Conservation (phyloP, 2,329 filamentous ascomycete genomes). For the Hymenoscyphus repandus region DNA sequence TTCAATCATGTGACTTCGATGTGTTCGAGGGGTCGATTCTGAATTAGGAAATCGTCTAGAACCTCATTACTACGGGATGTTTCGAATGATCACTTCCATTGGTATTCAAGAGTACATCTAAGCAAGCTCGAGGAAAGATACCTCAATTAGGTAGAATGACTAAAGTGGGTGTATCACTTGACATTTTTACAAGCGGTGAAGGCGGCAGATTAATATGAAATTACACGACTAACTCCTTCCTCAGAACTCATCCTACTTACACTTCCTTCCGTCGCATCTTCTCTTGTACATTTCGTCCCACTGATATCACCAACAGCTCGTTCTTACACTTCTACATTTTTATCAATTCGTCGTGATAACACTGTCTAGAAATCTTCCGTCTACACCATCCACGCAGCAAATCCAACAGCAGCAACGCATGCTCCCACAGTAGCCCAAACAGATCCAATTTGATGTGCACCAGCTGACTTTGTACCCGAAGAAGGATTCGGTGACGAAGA, state of each 20-base stretch:
- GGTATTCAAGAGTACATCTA: too few species aligned
- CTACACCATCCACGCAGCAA: constrained; percentile 7
- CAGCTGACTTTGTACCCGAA: background rate
- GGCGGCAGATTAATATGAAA: background rate
- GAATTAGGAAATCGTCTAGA: too few species aligned
- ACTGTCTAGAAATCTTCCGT: background rate
- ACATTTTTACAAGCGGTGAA: background rate
- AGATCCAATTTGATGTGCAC: background rate
- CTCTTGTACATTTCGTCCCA: background rate
- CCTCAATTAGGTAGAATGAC: too few species aligned
- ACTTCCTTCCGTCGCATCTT: background rate
- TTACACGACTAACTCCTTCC: too few species aligned
- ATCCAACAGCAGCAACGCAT: constrained; percentile 2
- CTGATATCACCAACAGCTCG: too few species aligned
- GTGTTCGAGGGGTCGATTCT: too few species aligned
- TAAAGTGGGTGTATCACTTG: too few species aligned
- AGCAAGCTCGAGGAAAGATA: too few species aligned
- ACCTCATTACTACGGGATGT: too few species aligned
- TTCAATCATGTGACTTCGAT: too few species aligned
- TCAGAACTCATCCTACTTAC: too few species aligned
- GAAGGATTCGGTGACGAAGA: background rate
- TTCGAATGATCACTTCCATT: too few species aligned
- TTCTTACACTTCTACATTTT: background rate
- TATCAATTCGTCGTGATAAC: background rate
- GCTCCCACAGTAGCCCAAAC: background rate